Base-by-base conservation (phyloP, 1,284 basidiomycete species). In the Serendipita sp. region DNA sequence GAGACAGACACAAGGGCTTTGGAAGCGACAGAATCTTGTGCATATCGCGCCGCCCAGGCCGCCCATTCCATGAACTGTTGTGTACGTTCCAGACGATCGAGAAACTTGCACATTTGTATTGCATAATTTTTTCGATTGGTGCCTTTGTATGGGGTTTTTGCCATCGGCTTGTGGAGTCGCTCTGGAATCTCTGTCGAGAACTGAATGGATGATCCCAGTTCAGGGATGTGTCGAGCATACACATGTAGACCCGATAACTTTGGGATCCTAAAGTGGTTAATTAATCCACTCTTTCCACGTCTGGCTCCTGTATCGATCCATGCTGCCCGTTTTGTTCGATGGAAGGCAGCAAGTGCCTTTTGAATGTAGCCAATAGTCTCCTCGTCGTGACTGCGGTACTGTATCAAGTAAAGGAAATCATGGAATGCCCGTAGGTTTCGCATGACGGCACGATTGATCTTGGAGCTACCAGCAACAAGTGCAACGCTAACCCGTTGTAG, bases 381-480 rank as follows among this genome's bases (percentile, higher is more conserved):
- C 2, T 15, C 38, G 8, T 26, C 15, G 41, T 60, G 50, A n/a
- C 30, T 60, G 3, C 26, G 2, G 44, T 50, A 65, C 6, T 60
- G 32, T 17, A 43, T 35, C 4, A 58, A 32, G 17, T 47, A 63
- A 10, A 53, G 49, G 55, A 63, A 61, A 34, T 63, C 50, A 30
- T 58, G 50, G 43, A 58, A 35, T 60, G 62, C 55, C 6, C 62
- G 34, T 8, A 41, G 15, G 3, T 29, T 29, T 17, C 58, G 58
- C 15, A 58, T 60, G 6, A 43, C 62, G 2, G 32, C 41, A 32
- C 41, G 38, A 3, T 29, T 38, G 26, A 61, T 43, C 4, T 41
- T 41, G 13, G 38, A 32, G 2, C 41, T 44, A 3, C 62, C 58
- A 29, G 32, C 53, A 26, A 45, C 29, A 32, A 30, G 41, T 5